These are phyloP conservation scores for Cubamyces lactineus DNA, from an alignment of 768 basidiomycete species.

Conservation along the genomic window DNA sequence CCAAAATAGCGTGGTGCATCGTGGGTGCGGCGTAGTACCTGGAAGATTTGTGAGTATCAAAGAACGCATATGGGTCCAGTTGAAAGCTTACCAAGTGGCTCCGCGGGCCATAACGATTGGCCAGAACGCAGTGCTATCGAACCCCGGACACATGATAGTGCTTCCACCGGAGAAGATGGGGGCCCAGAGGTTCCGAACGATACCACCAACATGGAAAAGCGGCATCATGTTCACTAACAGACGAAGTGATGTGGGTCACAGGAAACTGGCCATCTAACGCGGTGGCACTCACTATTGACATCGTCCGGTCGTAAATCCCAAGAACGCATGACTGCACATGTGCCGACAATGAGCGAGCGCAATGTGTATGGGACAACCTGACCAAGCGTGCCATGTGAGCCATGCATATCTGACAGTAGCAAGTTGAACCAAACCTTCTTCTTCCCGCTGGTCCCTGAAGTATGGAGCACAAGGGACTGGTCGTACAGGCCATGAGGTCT, in stretches of 20 bases:
- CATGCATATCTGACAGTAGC: neutral
- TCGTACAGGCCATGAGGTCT: slow-evolving; percentile 45
- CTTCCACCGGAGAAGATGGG: slow-evolving; percentile 58
- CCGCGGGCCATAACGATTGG: slow-evolving; percentile 40
- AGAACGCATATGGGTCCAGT: neutral
- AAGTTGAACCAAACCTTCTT: slow-evolving; percentile 37
- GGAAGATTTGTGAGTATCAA: slow-evolving; percentile 8
- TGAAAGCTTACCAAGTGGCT: slow-evolving; percentile 51
- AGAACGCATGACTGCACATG: slow-evolving; percentile 47
- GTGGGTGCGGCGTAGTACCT: slow-evolving; percentile 58
- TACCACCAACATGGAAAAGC: slow-evolving; percentile 62
- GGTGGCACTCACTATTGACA: slow-evolving; percentile 47
- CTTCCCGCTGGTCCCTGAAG: slow-evolving; percentile 62
- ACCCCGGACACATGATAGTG: slow-evolving; percentile 57
- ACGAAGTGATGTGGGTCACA: slow-evolving; percentile 10
- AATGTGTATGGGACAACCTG: slow-evolving; percentile 48
- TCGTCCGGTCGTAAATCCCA: slow-evolving; percentile 45
- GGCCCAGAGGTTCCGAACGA: slow-evolving; percentile 61
- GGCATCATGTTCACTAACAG: slow-evolving; percentile 43
- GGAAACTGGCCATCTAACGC: neutral
- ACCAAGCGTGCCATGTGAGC: neutral
- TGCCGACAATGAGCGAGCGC: slow-evolving; percentile 47
- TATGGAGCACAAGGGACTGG: slow-evolving; percentile 58
- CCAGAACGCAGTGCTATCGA: slow-evolving; percentile 52
- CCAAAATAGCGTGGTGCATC: slow-evolving; percentile 52